phyloP scores from a whole-genome alignment of 2,329 filamentous ascomycete species.

The Colletotrichum caudatum region DNA sequence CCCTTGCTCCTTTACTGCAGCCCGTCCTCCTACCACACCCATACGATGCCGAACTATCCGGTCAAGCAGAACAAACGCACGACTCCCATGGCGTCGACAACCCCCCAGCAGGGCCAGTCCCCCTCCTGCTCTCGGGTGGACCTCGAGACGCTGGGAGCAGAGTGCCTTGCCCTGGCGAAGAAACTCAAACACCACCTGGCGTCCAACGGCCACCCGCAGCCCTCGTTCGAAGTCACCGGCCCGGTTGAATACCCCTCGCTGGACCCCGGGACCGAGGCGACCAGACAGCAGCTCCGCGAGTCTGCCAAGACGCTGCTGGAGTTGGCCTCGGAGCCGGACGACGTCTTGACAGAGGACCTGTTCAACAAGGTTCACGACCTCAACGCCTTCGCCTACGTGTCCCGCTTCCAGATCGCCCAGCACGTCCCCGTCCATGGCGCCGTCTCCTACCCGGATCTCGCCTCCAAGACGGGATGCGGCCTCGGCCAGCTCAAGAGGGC shows the following conservation, averaged over 20 bases:
- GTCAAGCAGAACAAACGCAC: too few relatives aligned
- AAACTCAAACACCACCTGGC: not conserved
- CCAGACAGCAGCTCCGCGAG: slow-evolving; percentile 5
- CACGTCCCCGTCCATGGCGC: not conserved
- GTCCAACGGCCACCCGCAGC: slow-evolving; percentile 1
- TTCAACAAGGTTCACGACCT: slow-evolving; percentile 2
- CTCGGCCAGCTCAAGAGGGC: not conserved
- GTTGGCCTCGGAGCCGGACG: slow-evolving; percentile 1
- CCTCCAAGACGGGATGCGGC: not conserved
- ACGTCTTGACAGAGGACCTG: not conserved
- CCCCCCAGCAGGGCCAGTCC: not conserved
- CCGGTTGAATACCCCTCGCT: not conserved
- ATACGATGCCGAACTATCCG: not conserved
- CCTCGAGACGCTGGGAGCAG: not conserved
- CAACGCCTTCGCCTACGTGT: slow-evolving; percentile 6
- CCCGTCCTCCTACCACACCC: too few relatives aligned
- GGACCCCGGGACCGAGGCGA: not conserved
- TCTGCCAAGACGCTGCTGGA: slow-evolving; percentile 1
- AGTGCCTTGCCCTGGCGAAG: not conserved
- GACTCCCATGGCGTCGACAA: slow-evolving; percentile 2
- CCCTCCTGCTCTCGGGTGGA: not conserved
- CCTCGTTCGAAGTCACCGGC: not conserved
- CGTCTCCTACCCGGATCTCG: not conserved
- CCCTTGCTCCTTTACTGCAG: too few relatives aligned
- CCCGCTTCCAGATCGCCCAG: not conserved